phyloP scores from a whole-genome alignment of 768 basidiomycete genomes.

The Lentinula lateritia region DNA sequence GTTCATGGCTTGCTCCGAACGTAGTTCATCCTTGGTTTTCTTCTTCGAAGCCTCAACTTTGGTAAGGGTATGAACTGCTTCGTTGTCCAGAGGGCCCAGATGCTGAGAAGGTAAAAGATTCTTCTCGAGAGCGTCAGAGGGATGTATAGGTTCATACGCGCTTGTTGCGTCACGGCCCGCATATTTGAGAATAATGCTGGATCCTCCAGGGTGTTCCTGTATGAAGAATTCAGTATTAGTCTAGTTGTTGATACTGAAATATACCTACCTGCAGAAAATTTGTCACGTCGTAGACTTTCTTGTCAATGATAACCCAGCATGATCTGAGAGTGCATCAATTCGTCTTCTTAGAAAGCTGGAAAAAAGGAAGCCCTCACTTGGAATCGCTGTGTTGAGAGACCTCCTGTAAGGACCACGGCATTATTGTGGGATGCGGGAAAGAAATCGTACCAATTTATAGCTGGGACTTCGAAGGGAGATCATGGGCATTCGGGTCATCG shows the following conservation, averaged over 20 bases:
- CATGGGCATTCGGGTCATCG: neutral
- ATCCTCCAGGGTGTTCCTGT: constrained; percentile 74
- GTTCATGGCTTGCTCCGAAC: constrained; percentile 56
- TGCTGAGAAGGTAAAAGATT: constrained; percentile 67
- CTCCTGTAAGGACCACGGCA: constrained; percentile 47
- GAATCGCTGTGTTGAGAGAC: constrained; percentile 54
- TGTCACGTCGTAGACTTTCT: constrained; percentile 83
- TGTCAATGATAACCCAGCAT: constrained; percentile 81
- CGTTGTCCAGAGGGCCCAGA: constrained; percentile 57
- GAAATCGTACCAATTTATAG: neutral
- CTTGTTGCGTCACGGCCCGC: constrained; percentile 79
- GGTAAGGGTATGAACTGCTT: constrained; percentile 33
- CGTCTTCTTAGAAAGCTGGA: neutral
- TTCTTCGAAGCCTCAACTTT: constrained; percentile 32
- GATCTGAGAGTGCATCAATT: constrained; percentile 36
- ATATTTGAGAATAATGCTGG: constrained; percentile 75
- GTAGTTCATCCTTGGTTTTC: constrained; percentile 65
- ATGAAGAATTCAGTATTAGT: neutral
- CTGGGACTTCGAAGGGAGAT: neutral
- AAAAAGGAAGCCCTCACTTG: constrained; percentile 26
- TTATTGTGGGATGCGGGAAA: constrained; percentile 15
- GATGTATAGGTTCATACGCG: constrained; percentile 79
- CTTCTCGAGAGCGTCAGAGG: constrained; percentile 75
- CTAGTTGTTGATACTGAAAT: neutral
- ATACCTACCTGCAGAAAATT: constrained; percentile 59